Percentiles rank a stretch among this genome's conserved stretches.
Conservation (phyloP, 345 rosid genomes). For the Euphorbia peplus region DNA sequence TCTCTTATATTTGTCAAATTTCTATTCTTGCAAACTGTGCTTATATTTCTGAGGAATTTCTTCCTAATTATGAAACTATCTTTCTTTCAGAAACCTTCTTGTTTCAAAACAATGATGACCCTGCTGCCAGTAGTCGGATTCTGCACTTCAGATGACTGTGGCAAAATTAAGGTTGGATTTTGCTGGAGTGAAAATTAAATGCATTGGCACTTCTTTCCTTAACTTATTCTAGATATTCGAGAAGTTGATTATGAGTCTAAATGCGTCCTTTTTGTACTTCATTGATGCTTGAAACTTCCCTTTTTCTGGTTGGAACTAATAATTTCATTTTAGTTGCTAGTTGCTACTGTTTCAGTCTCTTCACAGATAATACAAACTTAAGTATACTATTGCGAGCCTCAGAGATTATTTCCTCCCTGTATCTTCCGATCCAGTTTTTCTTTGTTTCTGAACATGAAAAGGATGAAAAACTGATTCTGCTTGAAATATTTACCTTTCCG, state of each 20-base stretch:
- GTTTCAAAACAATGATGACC: conserved; percentile 54
- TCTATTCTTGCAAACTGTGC: background rate
- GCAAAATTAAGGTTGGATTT: conserved; percentile 58
- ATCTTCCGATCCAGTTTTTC: background rate
- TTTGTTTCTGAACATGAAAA: background rate
- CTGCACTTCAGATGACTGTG: conserved; percentile 40
- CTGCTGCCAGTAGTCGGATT: conserved; percentile 63
- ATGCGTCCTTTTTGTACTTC: background rate
- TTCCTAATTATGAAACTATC: conserved; percentile 10
- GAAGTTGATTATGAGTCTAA: background rate
- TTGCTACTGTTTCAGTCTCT: background rate
- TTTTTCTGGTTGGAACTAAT: background rate
- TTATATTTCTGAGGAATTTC: background rate
- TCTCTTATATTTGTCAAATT: background rate
- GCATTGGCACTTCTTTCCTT: background rate
- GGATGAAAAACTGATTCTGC: background rate
- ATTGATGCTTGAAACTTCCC: background rate
- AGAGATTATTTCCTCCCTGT: background rate
- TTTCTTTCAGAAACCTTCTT: conserved; percentile 54
- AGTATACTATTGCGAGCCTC: background rate
- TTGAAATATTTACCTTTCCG: background rate
- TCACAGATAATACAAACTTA: background rate
- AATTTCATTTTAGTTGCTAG: background rate
- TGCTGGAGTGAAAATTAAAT: background rate
- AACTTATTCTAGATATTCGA: background rate